Conservation (phyloP, 129 eudicot species). For the Helianthus tuberosus region DNA sequence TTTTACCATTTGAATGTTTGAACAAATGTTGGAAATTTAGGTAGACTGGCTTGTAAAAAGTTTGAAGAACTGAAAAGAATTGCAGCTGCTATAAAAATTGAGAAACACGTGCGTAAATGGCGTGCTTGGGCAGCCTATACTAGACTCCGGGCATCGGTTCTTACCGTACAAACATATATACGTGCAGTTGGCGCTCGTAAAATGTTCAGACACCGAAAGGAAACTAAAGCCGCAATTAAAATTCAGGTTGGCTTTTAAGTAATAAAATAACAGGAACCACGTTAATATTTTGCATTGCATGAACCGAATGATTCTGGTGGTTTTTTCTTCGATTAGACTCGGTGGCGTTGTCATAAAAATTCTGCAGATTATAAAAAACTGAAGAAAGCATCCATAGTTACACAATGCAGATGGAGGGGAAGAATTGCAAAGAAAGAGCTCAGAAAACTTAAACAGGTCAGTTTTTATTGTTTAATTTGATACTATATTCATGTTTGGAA, state of each 20-base stretch:
- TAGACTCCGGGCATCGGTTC: constrained; percentile 59
- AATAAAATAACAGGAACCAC: not conserved
- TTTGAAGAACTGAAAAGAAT: constrained; percentile 55
- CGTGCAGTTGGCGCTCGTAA: constrained; percentile 85
- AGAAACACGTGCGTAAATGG: constrained; percentile 59
- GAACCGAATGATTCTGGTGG: not conserved
- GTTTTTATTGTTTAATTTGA: constrained; percentile 5
- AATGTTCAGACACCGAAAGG: constrained; percentile 56
- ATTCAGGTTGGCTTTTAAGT: constrained; percentile 60
- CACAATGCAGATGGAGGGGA: constrained; percentile 97
- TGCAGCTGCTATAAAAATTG: constrained; percentile 79
- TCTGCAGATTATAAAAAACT: constrained; percentile 64
- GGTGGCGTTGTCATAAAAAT: constrained; percentile 86
- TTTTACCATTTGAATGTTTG: constrained; percentile 2
- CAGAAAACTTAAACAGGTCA: constrained; percentile 81
- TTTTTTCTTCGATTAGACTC: constrained; percentile 43
- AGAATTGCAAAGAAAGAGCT: constrained; percentile 71
- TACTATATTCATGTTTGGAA: constrained; percentile 3
- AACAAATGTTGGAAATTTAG: constrained; percentile 38
- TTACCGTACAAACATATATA: constrained; percentile 70
- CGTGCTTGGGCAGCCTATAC: constrained; percentile 64
- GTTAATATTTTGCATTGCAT: not conserved
- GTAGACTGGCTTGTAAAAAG: constrained; percentile 61
- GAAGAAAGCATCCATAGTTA: constrained; percentile 62
- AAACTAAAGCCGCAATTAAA: constrained; percentile 72